These are phyloP conservation scores for Colletotrichum filicis DNA, from an alignment of 2,329 filamentous ascomycete species.

Conservation along the genomic window DNA sequence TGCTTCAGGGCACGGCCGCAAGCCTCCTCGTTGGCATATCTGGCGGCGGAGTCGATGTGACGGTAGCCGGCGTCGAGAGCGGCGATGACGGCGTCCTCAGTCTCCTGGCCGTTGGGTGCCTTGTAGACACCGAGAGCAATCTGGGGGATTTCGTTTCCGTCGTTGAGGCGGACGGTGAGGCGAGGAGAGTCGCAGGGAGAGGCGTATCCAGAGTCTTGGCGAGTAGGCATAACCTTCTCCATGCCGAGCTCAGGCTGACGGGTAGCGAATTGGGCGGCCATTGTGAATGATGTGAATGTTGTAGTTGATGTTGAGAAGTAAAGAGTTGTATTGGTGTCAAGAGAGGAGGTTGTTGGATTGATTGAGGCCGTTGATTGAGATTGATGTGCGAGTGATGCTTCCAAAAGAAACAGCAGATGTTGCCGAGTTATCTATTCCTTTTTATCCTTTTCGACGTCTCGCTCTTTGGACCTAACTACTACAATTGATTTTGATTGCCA, in stretches of 20 bases:
- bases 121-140: conserved; percentile 69
- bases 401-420: background rate
- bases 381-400: conserved; percentile 21
- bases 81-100: conserved; percentile 45
- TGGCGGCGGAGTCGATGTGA: conserved; percentile 61
- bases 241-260: conserved; percentile 33
- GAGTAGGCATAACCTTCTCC: conserved; percentile 33
- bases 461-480: background rate
- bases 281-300: conserved; percentile 12
- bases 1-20: conserved; percentile 58
- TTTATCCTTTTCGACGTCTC: conserved; percentile 32
- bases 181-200: conserved; percentile 34
- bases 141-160: conserved; percentile 49
- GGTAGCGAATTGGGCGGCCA: conserved; percentile 32
- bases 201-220: conserved; percentile 34
- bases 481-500: conserved; percentile 11
- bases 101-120: conserved; percentile 55
- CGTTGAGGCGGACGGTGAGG: conserved; percentile 46
- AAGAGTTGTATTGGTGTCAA: background rate
- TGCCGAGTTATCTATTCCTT: conserved; percentile 26
- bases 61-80: conserved; percentile 61
- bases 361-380: background rate
- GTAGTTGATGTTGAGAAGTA: background rate
- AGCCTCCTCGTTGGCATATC: conserved; percentile 54
- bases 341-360: background rate